These are phyloP conservation scores for Populus trichocarpa DNA, from an alignment of 441 rosid genomes.

Conservation along the genomic window DNA sequence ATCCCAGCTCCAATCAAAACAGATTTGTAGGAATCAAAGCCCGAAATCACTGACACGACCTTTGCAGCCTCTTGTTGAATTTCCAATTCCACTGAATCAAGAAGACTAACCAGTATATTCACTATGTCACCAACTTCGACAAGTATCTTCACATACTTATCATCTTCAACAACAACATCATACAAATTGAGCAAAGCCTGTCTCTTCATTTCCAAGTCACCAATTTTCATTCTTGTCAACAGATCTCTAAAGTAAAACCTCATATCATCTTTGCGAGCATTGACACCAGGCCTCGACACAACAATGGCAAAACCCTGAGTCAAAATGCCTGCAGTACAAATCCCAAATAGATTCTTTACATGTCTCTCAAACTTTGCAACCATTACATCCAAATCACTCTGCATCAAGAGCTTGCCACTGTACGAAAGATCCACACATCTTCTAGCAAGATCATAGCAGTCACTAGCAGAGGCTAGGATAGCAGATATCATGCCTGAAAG, in stretches of 20 bases:
- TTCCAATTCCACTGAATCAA: slow-evolving; percentile 46
- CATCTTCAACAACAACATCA: slow-evolving; percentile 51
- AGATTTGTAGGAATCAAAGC: slow-evolving; percentile 49
- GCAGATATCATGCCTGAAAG: slow-evolving; percentile 47
- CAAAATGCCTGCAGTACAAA: slow-evolving; percentile 61
- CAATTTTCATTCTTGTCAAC: slow-evolving; percentile 84
- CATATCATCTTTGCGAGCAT: slow-evolving; percentile 72
- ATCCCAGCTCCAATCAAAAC: slow-evolving; percentile 59
- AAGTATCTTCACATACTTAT: slow-evolving; percentile 47
- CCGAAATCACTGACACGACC: slow-evolving; percentile 48
- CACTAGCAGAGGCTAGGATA: slow-evolving; percentile 39
- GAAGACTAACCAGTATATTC: slow-evolving; percentile 46
- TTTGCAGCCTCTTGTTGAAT: slow-evolving; percentile 62
- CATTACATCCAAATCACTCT: slow-evolving; percentile 79
- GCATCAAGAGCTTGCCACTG: slow-evolving; percentile 95
- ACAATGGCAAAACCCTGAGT: slow-evolving; percentile 66
- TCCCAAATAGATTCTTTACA: slow-evolving; percentile 49
- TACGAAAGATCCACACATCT: slow-evolving; percentile 72
- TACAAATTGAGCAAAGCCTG: slow-evolving; percentile 57
- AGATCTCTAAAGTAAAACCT: slow-evolving; percentile 80
- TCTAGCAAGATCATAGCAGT: slow-evolving; percentile 62
- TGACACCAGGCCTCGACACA: slow-evolving; percentile 60
- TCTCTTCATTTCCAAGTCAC: slow-evolving; percentile 74
- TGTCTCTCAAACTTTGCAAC: slow-evolving; percentile 52
- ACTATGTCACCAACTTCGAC: slow-evolving; percentile 51